Conservation (phyloP, 495 filamentous ascomycete genomes). For the Penicillium odoratum region DNA sequence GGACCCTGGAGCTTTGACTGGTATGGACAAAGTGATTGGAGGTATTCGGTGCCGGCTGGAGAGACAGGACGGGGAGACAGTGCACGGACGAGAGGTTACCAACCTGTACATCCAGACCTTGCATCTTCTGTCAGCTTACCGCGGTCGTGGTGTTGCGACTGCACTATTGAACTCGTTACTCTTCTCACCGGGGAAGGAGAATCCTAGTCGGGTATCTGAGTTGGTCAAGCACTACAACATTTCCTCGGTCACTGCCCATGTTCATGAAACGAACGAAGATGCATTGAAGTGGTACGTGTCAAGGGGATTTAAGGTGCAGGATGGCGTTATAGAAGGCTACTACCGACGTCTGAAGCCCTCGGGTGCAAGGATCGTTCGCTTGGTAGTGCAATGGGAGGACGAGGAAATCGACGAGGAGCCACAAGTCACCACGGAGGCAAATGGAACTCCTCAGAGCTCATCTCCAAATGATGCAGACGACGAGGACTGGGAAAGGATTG, state of each 20-base stretch:
- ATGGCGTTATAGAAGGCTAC: slow-evolving; percentile 67
- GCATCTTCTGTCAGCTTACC: slow-evolving; percentile 78
- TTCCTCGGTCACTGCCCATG: slow-evolving; percentile 75
- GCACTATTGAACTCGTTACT: slow-evolving; percentile 61
- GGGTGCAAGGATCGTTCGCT: slow-evolving; percentile 73
- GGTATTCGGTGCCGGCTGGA: slow-evolving; percentile 84
- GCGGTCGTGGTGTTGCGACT: slow-evolving; percentile 73
- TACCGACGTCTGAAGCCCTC: slow-evolving; percentile 82
- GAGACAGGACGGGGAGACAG: slow-evolving; percentile 33
- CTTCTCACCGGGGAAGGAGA: slow-evolving; percentile 45
- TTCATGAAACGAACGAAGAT: slow-evolving; percentile 90
- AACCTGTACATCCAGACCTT: slow-evolving; percentile 88
- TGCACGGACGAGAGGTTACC: slow-evolving; percentile 29
- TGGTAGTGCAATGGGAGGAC: slow-evolving; percentile 36
- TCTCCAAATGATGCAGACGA: slow-evolving; percentile 23
- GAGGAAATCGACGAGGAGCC: not conserved
- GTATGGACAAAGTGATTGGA: slow-evolving; percentile 66
- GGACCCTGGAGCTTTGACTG: slow-evolving; percentile 22
- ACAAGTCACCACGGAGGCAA: not conserved
- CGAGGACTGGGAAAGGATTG: slow-evolving; percentile 50
- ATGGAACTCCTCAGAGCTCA: not conserved
- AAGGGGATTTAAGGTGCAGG: slow-evolving; percentile 69
- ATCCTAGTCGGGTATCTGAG: slow-evolving; percentile 37
- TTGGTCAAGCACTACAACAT: slow-evolving; percentile 52
- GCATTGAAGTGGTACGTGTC: slow-evolving; percentile 81